Evolutionary conservation across 805 yeast species (phyloP), one percentile per base, ranked within the genome.

Genomic region (Barnettozyma populi): DNA sequence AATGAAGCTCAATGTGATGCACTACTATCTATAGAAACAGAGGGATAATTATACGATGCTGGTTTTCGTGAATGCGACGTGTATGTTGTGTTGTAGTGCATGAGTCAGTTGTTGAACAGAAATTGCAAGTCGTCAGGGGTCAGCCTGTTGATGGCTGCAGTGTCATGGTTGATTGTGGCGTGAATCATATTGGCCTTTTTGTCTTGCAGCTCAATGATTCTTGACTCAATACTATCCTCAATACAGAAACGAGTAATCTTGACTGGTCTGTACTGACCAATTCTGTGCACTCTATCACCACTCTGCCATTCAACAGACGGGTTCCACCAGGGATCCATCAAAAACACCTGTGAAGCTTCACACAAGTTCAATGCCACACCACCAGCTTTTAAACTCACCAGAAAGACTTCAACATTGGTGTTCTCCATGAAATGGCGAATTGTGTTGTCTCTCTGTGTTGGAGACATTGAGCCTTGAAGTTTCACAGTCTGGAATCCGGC

Each of bases 301-400:
- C 95, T 84, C 65, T 94, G 99, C 90, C 97, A 94, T 65, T 94
- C 99, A 7, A 92, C 94, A 56, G 95, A 86, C 1, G 98, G 98
- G 63, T 94, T 95, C 98, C 99, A 94, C 99, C 99, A 94, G 32
- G 98, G 98, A 60, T 94, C 99, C 73, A 94, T 73, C 40, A 94
- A 75, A 57, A 94, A 94, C 41, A 94, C 98, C 60, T 92, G 98
- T 2, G 95, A 90, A 0, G 99, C 98, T 60, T 95, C 99, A 61
- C 97, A 92, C 54, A 94, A 73, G 63, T 94, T 94, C 55, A 94
- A 73, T 0, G 99, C 99, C 38, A 94, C 99, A 69, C 99, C 99
- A 56, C 99, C 99, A 0, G 99, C 99, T 62, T 94, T 94, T 58
- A 94, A 75, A 32, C 97, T 89, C 8, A 94, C 99, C 53, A 94